Conservation (phyloP, 305 asterid genomes). For the Solanum hybrid region DNA sequence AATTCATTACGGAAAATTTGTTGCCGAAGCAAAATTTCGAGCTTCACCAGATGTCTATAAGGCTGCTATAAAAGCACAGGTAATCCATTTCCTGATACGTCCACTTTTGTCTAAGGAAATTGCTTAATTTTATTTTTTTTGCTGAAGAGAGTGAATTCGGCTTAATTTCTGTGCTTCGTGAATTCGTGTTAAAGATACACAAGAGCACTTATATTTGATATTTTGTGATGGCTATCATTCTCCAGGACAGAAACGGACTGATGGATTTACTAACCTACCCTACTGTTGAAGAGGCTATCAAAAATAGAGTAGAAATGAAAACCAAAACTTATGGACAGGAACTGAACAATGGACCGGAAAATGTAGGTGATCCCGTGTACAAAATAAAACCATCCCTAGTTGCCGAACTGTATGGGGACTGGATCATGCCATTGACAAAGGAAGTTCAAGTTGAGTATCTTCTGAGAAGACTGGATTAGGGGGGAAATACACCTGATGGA, state of each 20-base stretch:
- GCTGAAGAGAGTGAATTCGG: neutral
- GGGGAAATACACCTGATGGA: neutral
- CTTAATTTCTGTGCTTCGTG: neutral
- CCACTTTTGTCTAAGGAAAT: neutral
- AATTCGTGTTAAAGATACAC: neutral
- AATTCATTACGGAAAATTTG: slow-evolving; percentile 88
- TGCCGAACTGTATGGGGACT: slow-evolving; percentile 61
- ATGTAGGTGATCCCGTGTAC: slow-evolving; percentile 38
- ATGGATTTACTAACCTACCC: slow-evolving; percentile 68
- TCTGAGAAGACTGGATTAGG: slow-evolving; percentile 61
- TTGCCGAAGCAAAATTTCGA: slow-evolving; percentile 79
- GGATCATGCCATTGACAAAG: slow-evolving; percentile 95
- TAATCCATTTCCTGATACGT: slow-evolving; percentile 2
- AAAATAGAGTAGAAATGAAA: slow-evolving; percentile 65
- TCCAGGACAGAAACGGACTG: slow-evolving; percentile 44
- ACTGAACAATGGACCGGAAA: slow-evolving; percentile 23
- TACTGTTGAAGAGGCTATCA: slow-evolving; percentile 55
- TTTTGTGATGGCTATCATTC: neutral
- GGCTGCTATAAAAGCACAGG: slow-evolving; percentile 60
- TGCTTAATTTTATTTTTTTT: neutral
- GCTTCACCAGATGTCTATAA: slow-evolving; percentile 60
- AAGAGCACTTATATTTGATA: neutral
- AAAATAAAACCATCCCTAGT: slow-evolving; percentile 64
- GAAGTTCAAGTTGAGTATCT: slow-evolving; percentile 82
- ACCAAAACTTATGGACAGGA: slow-evolving; percentile 68